Evolutionary conservation across 495 filamentous ascomycete species (phyloP), one percentile per base, ranked within the genome.

Genomic region (Aspergillus hancockii): DNA sequence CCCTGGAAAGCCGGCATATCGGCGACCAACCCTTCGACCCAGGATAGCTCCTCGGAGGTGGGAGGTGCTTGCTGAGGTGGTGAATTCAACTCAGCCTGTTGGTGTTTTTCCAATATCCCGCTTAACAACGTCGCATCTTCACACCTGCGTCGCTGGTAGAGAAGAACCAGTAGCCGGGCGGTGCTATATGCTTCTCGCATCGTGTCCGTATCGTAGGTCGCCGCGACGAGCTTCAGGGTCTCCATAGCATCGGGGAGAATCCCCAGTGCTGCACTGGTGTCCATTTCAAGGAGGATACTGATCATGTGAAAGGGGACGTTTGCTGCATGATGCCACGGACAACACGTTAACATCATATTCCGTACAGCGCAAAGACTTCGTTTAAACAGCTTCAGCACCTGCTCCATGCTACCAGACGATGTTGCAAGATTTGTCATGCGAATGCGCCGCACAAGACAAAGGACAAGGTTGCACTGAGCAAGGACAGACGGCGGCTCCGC

Each of bases 301-400:
- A 80, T 71, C 43, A 75, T 75, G 30, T 85, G 81, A 51, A 85
- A 83, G 2, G 81, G 77, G 1, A 80, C 75, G 45, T 81, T 76
- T 14, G 78, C 74, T 5, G 81, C 66, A 36, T 83, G 78, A 54
- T 81, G 80, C 82, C 82, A 85, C 0, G 80, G 79, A n/a, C 63
- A 69, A 30, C 67, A 65, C 21, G 62, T 56, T 1, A 49, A 54
- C 1, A 65, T 61, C 70, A 83, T 74, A 4, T 56, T 59, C 1
- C 65, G 68, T 10, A 75, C 76, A 13, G 69, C 71, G 4, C 34
- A 46, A 4, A 79, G 66, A 9, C 58, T 68, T 47, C 65, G 67
- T 18, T 58, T 61, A 6, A 73, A 30, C 4, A 75, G 46, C 1
- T 13, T 52, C 13, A 79, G 51, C 1, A 74, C 61, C 7, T 65